phyloP scores from a whole-genome alignment of 305 asterid genomes.

The Striga hermonthica region DNA sequence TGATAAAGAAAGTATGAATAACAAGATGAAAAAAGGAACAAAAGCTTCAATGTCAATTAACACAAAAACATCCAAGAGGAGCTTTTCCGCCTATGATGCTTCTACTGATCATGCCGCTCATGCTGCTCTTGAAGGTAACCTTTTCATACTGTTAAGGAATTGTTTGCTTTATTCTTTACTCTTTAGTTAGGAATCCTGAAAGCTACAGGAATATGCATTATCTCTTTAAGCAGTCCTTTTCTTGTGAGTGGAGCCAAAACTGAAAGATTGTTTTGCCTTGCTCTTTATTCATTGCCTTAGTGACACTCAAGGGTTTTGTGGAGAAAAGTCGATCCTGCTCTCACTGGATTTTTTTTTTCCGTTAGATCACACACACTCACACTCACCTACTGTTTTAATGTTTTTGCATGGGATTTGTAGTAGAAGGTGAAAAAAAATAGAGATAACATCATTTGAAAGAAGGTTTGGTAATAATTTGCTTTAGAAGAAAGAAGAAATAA shows the following conservation, averaged over 20 bases:
- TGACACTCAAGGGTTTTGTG: conserved; percentile 42
- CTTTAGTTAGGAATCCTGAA: conserved; percentile 26
- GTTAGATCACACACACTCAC: too few species aligned
- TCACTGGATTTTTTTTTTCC: background rate
- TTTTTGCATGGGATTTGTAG: conserved; percentile 59
- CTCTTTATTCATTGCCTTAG: conserved; percentile 46
- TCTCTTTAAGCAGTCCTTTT: conserved; percentile 36
- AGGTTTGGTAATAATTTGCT: conserved; percentile 46
- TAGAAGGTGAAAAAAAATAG: conserved; percentile 40
- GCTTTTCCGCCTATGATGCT: background rate
- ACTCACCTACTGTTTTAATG: conserved; percentile 28
- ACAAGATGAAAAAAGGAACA: background rate
- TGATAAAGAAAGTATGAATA: too few species aligned
- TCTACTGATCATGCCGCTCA: background rate
- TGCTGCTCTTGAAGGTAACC: background rate
- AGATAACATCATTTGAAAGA: conserved; percentile 50
- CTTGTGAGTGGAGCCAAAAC: conserved; percentile 38
- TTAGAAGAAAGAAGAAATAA: conserved; percentile 55
- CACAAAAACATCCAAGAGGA: background rate
- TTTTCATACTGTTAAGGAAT: conserved; percentile 10
- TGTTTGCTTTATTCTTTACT: conserved; percentile 30
- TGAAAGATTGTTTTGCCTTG: conserved; percentile 31
- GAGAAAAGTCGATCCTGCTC: conserved; percentile 26
- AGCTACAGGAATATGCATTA: conserved; percentile 30
- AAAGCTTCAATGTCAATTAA: background rate